Base-by-base conservation (phyloP, 2,329 filamentous ascomycete species). In the Fusarium newnesense region DNA sequence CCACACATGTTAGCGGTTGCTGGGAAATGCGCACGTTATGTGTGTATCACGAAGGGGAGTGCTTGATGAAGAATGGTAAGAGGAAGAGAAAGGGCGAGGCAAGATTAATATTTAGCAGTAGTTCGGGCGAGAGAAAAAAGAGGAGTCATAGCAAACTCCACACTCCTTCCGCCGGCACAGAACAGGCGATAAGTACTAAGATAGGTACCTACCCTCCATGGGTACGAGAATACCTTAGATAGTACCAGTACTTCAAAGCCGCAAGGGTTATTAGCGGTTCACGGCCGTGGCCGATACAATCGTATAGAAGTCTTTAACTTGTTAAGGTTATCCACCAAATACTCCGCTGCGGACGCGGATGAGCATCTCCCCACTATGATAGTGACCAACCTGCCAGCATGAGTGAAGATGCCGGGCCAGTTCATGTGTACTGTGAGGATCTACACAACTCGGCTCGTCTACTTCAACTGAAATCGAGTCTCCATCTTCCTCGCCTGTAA, bases 1-100 rank as follows among this genome's bases (percentile, higher is more conserved):
- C 95, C 95, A 92, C 95, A 97, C 95, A 97, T 97, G 79, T 83
- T 93, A 87, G 81, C 82, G 79, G 80, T 72, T 77, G 70, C 56
- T 50, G 60, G 46, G 28, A 43, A 63, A 49, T 73, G 59, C 65
- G 65, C 65, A 58, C 50, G 50, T 50, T 42, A 42, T 53, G 64
- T 58, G 64, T 74, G 60, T 62, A 68, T 40, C 30, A 42, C 53
- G 47, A 56, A 65, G 57, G 58, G 49, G 53, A 50, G 16, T 56
- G 54, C 66, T 50, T 69, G 60, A 61, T 42, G 61, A 65, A 69
- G 62, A 53, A 64, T 56, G 62, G 40, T 52, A 59, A 40, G 64
- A 69, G 44, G 42, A 39, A 64, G 52, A 59, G 56, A 71, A 69
- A 62, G 60, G 57, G 49, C 46, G 46, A 58, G 47, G n/a, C 52